phyloP scores from a whole-genome alignment of 2,329 filamentous ascomycete genomes.

The Exophiala calicioides region DNA sequence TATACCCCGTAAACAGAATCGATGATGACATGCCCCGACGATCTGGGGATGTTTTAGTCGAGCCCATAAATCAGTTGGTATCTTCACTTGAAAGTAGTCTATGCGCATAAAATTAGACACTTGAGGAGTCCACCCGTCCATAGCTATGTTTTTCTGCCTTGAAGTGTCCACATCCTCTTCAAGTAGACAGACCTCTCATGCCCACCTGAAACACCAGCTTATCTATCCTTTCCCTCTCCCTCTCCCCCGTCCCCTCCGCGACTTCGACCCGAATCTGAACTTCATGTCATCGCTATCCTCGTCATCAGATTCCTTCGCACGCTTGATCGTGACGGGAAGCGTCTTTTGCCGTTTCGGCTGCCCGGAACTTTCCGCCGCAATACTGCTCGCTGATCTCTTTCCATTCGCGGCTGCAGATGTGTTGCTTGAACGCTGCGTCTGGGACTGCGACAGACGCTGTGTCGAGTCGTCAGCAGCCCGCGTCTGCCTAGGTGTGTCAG shows the following conservation, averaged over 20 bases:
- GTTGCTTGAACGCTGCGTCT: slow-evolving; percentile 2
- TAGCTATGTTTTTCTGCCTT: no score
- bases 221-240: slow-evolving; percentile 6
- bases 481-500: slow-evolving; percentile 30
- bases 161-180: no score
- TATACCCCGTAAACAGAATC: no score
- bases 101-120: no score
- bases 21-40: no score
- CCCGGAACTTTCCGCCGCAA: slow-evolving; percentile 4
- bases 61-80: no score
- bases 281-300: slow-evolving; percentile 61
- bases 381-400: slow-evolving; percentile 21
- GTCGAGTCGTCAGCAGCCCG: slow-evolving; percentile 17
- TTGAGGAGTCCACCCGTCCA: no score
- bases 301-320: slow-evolving; percentile 41
- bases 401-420: slow-evolving; percentile 13
- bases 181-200: no score
- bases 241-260: slow-evolving; percentile 13
- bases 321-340: slow-evolving; percentile 31
- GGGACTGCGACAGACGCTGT: slow-evolving; percentile 5
- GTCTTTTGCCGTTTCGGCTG: slow-evolving; percentile 34
- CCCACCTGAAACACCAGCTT: no score
- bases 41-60: no score
- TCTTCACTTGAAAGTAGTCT: no score
- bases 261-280: slow-evolving; percentile 39